Base-by-base conservation (phyloP, 1,284 basidiomycete species). In the Sphaerobolus stellatus region DNA sequence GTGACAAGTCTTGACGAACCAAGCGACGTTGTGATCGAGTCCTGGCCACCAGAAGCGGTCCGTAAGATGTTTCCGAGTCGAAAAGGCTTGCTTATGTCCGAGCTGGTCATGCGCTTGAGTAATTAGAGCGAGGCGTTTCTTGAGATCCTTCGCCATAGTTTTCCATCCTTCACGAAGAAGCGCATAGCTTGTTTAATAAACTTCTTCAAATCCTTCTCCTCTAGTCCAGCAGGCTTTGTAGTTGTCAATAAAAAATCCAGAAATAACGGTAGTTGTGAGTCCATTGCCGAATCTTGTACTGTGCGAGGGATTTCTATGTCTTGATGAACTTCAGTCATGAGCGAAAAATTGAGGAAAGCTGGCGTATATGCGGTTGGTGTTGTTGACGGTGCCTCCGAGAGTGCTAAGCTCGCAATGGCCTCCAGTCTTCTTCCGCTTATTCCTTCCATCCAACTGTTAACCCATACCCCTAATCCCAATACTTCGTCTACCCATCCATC, bases 91-190 rank as follows among this genome's bases (percentile, higher is more conserved):
- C 28, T 49, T 49, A 31, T 54, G 46, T 0, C 52, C 52, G 2
- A 53, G 11, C 13, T 20, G n/a, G 4, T 47, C 18, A 34, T 54
- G 52, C 9, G 18, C 3, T 4, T 38, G 3, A 7, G 5, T 7
- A 38, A 38, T 3, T 16, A 71, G 48, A 28, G 65, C 54, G 2
- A 62, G n/a, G n/a, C n/a, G n/a, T 18, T 2, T 58, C 16, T 0
- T 56, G 0, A 38, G 40, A 58, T 49, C 1, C 44, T 20, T 51
- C 60, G 49, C 62, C 61, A 67, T 2, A 65, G 58, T 14, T 46
- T 36, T 6, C 41, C 56, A 5, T 58, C 56, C 5, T 38, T 9
- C 14, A 63, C 25, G 53, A 64, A 63, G 51, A 68, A 65, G 61
- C 1, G 59, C 50, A 20, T 62, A 54, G 22, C 52, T 29, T 55